Percentiles rank a stretch among this genome's conserved stretches.
These are phyloP conservation scores for Amniculicola lignicola DNA, from an alignment of 495 filamentous ascomycete species.

Conservation along the genomic window DNA sequence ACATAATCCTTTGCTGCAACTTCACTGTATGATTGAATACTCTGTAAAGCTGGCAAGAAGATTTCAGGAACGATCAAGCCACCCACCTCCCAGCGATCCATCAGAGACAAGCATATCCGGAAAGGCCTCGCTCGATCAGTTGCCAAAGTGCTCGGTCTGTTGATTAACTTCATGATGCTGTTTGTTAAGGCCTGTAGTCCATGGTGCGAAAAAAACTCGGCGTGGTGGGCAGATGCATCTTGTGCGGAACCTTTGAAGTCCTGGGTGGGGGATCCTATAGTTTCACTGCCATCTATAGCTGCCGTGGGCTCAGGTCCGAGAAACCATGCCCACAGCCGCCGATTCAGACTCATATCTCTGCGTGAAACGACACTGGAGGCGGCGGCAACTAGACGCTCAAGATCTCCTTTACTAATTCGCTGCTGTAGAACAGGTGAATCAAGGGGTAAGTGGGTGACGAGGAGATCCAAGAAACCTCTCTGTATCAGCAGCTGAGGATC, in stretches of 20 bases:
- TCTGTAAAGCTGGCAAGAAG: conserved; percentile 81
- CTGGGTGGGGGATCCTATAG: conserved; percentile 49
- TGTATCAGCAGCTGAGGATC: conserved; percentile 92
- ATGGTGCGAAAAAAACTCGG: conserved; percentile 74
- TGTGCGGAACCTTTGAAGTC: conserved; percentile 47
- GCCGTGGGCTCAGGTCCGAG: conserved; percentile 71
- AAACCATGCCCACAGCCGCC: conserved; percentile 94
- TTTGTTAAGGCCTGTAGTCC: conserved; percentile 69
- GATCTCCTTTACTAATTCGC: conserved; percentile 64
- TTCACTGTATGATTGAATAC: conserved; percentile 66
- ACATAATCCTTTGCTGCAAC: conserved; percentile 62
- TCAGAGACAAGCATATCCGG: conserved; percentile 85
- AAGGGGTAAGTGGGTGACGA: conserved; percentile 89
- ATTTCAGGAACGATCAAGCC: conserved; percentile 80
- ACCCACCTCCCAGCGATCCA: conserved; percentile 98
- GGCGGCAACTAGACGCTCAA: conserved; percentile 75
- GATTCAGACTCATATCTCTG: conserved; percentile 93
- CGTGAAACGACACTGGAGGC: conserved; percentile 80
- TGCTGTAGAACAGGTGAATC: conserved; percentile 77
- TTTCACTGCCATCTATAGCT: conserved; percentile 44
- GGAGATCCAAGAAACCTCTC: conserved; percentile 85
- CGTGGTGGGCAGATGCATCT: conserved; percentile 47
- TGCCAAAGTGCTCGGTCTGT: conserved; percentile 51
- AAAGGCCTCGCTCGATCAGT: conserved; percentile 81
- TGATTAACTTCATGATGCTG: conserved; percentile 76